phyloP scores from a whole-genome alignment of 495 filamentous ascomycete genomes.

The Aspergillus carlsbadensis region DNA sequence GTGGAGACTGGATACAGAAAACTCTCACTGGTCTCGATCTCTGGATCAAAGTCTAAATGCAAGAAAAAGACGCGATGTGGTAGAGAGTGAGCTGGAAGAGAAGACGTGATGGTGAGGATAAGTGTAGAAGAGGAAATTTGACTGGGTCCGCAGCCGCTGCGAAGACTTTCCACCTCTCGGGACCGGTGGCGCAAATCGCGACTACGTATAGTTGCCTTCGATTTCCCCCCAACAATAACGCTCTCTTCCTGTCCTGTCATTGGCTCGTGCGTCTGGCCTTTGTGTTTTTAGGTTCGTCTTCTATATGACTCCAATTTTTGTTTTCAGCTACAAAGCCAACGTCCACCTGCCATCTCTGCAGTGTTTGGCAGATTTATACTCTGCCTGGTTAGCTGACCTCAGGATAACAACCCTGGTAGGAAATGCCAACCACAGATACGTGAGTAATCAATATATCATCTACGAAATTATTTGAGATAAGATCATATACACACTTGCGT shows the following conservation, averaged over 20 bases:
- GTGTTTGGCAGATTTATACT: too few species aligned
- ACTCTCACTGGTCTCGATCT: neutral
- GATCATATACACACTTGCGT: too few species aligned
- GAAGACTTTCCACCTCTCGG: neutral
- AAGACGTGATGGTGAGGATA: constrained; percentile 4
- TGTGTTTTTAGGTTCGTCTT: too few species aligned
- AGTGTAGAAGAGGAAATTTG: constrained; percentile 12
- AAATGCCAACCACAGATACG: too few species aligned
- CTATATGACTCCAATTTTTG: too few species aligned
- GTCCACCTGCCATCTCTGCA: too few species aligned
- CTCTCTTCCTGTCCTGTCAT: neutral
- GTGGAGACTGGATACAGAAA: neutral
- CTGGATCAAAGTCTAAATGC: neutral
- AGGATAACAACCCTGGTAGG: too few species aligned
- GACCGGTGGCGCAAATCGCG: constrained; percentile 6
- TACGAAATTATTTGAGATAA: too few species aligned
- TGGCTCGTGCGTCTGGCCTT: neutral
- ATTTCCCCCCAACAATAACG: neutral
- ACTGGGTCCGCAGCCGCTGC: constrained; percentile 6
- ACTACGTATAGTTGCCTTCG: neutral
- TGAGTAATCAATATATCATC: too few species aligned
- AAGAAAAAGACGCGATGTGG: neutral
- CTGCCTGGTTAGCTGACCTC: too few species aligned
- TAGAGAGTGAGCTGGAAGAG: neutral
- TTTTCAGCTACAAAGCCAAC: too few species aligned